Base-by-base conservation (phyloP, 495 filamentous ascomycete genomes). In the Aspergillus coremiiformis region DNA sequence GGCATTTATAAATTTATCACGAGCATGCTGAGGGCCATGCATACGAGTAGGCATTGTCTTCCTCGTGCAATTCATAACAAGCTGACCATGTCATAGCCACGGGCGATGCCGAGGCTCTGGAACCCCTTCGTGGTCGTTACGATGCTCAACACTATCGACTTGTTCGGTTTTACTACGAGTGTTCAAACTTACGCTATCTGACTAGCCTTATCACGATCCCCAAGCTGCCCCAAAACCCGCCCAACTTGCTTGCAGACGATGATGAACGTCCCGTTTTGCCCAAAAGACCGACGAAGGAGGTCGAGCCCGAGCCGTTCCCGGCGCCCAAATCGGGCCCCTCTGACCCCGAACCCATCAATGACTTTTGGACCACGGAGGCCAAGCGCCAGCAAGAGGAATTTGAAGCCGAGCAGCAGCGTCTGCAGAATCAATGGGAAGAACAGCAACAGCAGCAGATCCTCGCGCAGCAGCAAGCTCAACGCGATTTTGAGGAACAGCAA, bases 111-210 rank as follows among this genome's bases (percentile, higher is more conserved):
- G 93, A 96, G 57, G 94, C 92, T n/a, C 76, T 98, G 17, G 86
- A 90, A 54, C 93, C 91, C 1, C 78, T 98, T 2, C 82, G 92
- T 43, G 78, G 80, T 49, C 79, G 91, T 58, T 98, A 97, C 60
- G 85, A 97, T 66, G 87, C 90, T 21, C 94, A 97, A 59, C 93
- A 97, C 67, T 86, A 96, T 70, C 87, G 93, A 21, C 79, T 98
- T 15, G 86, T 96, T 58, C 91, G 93, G 57, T 98, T 96, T 71
- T 98, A 97, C 71, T 97, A 96, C 67, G 93, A 98, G 71, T 98
- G 93, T 71, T 96, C 92, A 5, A 97, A 96, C 67, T 72, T 98
- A 51, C 85, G 92, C 49, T 98, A 98, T 63, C 78, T 98, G 49
- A 97, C 93, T 15, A 94, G 89, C 60, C 76, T 98, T 9, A 97